Percentiles rank a stretch among this genome's conserved stretches.
phyloP scores from a whole-genome alignment of 805 yeast genomes.

The Suhomyces xylopsoci region DNA sequence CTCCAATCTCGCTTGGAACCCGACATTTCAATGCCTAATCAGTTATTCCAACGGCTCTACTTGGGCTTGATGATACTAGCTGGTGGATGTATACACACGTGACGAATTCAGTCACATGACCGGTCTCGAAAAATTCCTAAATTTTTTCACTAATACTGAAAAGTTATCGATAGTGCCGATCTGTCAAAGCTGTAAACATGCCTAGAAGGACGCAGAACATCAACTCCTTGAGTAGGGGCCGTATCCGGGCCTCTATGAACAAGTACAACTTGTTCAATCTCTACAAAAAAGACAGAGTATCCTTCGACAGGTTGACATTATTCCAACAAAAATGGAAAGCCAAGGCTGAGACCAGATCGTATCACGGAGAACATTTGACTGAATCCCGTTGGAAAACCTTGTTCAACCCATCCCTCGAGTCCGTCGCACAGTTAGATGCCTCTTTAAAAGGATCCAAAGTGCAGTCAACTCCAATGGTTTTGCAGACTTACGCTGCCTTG shows the following conservation, averaged over 20 bases:
- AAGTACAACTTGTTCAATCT: conserved; percentile 87
- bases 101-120: background rate
- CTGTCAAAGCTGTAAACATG: conserved; percentile 31
- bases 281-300: conserved; percentile 63
- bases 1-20: conserved; percentile 44
- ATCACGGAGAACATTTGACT: conserved; percentile 91
- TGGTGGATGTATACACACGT: background rate
- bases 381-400: conserved; percentile 76
- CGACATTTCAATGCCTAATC: background rate
- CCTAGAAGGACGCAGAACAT: conserved; percentile 59
- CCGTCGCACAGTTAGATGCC: conserved; percentile 87
- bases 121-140: background rate
- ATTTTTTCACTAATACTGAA: background rate
- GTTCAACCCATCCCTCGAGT: conserved; percentile 68
- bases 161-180: background rate
- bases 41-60: background rate
- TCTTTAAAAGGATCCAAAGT: conserved; percentile 59
- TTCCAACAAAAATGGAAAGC: conserved; percentile 91
- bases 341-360: conserved; percentile 87
- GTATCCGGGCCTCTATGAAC: conserved; percentile 87
- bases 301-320: conserved; percentile 60
- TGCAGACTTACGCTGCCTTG: conserved; percentile 84
- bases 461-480: conserved; percentile 71
- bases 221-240: conserved; percentile 61
- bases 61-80: background rate